Evolutionary conservation across 768 basidiomycete species (phyloP).

Genomic region (Paxillus involutus): DNA sequence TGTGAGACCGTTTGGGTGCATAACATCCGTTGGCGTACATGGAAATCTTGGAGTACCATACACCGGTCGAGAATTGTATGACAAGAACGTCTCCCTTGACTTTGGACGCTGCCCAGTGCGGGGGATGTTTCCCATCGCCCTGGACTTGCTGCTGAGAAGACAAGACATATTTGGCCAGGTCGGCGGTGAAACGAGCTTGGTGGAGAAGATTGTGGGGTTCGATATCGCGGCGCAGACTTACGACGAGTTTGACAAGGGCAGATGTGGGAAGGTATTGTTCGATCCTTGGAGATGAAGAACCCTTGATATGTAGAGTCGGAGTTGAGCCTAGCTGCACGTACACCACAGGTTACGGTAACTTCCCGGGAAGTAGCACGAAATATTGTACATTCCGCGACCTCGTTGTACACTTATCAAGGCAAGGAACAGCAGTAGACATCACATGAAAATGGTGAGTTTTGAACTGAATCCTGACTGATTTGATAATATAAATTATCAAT

Average conservation of each 20-base stretch:
- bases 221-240: conserved; percentile 59
- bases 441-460: too few species aligned
- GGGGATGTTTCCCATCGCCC: conserved; percentile 71
- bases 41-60: conserved; percentile 54
- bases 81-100: conserved; percentile 77
- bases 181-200: conserved; percentile 57
- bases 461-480: too few species aligned
- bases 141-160: conserved; percentile 64
- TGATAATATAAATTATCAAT: not conserved
- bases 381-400: too few species aligned
- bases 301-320: too few species aligned
- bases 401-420: too few species aligned
- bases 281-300: conserved; percentile 55
- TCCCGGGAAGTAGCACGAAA: too few species aligned
- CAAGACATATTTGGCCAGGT: conserved; percentile 77
- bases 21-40: conserved; percentile 76
- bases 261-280: conserved; percentile 75
- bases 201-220: conserved; percentile 67
- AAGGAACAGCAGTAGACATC: too few species aligned
- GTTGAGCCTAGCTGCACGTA: too few species aligned
- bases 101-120: conserved; percentile 83
- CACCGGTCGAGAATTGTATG: conserved; percentile 56
- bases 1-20: conserved; percentile 73
- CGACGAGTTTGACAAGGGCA: conserved; percentile 66
- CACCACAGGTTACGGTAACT: too few species aligned